Base-by-base conservation (phyloP, 1,139 yeast genomes). In the Magnusiomyces magnusii region DNA sequence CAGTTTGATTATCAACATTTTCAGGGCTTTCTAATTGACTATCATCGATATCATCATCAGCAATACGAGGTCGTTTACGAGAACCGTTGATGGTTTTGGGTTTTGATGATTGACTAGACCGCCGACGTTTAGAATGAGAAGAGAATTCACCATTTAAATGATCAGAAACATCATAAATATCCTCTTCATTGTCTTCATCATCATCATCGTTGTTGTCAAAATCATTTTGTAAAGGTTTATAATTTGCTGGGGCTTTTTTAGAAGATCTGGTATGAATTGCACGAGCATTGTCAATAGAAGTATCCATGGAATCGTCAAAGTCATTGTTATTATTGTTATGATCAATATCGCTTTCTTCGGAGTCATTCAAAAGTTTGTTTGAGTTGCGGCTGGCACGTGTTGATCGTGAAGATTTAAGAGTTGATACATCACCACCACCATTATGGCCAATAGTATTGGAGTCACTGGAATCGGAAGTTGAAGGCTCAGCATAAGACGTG, bases 301-400 rank as follows among this genome's bases (percentile, higher is more conserved):
- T 31, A 31, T 31, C 36, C 7, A 31, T 31, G 10, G 36, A 31
- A 31, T 64, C 65, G 1, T 64, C 17, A 59, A 62, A n/a, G 3
- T 65, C 66, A 31, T 65, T 65, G 41, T 64, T 67, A 5, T 60
- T 61, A 52, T 56, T 66, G 51, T 61, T 63, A 54, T 65, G 62
- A 41, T 63, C 69, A 21, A 62, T 69, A 39, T 39, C 19, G 17
- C 19, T 39, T 39, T 39, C 19, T 10, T 39, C 44, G 19, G 17
- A 10, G 17, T 39, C 44, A 39, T n/a, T 5, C 17, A n/a, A 39
- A 9, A 19, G 19, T 9, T 10, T 39, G 7, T 39, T 39, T 9
- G 44, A 9, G 10, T 5, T 19, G 17, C 44, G 17, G 3, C 44
- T n/a, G 17, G 19, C 17, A 39, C 44, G 44, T 5, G 44, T 10